Evolutionary conservation across 352 stramenopile species (phyloP).

Genomic region (Blastocystis sp.): DNA sequence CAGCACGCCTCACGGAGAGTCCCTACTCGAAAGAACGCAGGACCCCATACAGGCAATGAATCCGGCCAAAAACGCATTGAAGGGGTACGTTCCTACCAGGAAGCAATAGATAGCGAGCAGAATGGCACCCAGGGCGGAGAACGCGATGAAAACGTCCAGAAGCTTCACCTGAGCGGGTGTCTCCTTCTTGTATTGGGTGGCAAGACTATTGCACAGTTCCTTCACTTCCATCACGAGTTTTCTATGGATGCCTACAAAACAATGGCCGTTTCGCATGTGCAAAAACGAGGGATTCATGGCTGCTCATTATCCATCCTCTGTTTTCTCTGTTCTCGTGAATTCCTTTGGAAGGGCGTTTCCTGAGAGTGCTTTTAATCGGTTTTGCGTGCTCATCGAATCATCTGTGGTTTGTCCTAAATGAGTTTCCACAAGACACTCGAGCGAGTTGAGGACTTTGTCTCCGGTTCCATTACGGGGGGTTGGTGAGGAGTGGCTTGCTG

Average conservation of each 20-base stretch:
- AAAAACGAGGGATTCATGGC: not conserved
- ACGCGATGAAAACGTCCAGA: constrained; percentile 60
- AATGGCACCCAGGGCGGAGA: constrained; percentile 19
- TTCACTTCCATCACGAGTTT: constrained; percentile 41
- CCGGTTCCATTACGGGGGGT: constrained; percentile 50
- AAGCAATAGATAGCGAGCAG: constrained; percentile 63
- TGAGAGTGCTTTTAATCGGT: no score
- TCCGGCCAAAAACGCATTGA: constrained; percentile 66
- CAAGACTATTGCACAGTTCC: constrained; percentile 35
- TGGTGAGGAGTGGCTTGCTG: not conserved
- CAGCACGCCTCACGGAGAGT: not conserved
- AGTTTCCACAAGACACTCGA: not conserved
- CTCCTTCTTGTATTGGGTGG: constrained; percentile 57
- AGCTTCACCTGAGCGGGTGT: constrained; percentile 45
- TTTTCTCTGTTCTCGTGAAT: no score
- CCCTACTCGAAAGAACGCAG: constrained; percentile 56
- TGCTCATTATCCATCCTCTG: not conserved
- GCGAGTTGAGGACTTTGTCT: constrained; percentile 56
- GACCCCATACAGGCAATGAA: constrained; percentile 60
- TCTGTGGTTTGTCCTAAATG: not conserved
- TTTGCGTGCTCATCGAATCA: no score
- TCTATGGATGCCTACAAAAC: not conserved
- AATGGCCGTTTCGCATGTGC: constrained; percentile 18
- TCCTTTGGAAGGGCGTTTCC: no score
- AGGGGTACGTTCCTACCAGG: constrained; percentile 65